phyloP scores from a whole-genome alignment of 495 filamentous ascomycete genomes.

The Mycothermus thermophilus region DNA sequence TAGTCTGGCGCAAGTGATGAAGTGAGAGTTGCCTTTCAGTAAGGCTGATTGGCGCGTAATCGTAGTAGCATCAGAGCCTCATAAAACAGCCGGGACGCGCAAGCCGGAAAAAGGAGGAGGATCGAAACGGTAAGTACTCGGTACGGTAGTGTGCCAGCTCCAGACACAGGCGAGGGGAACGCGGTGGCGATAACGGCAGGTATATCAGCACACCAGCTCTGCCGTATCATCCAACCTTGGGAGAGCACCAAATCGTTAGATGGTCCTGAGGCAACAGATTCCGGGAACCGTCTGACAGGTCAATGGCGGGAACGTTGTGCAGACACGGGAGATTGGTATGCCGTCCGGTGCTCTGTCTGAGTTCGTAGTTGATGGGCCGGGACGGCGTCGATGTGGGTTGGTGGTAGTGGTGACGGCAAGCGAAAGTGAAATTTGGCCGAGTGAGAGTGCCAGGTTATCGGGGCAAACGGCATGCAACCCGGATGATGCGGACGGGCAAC shows the following conservation, averaged over 20 bases:
- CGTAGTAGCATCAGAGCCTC: constrained; percentile 13
- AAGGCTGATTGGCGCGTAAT: constrained; percentile 4
- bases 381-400: background rate
- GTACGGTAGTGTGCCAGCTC: constrained; percentile 3
- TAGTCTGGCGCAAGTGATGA: too few species aligned
- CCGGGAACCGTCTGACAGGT: too few species aligned
- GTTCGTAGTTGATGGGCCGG: too few species aligned
- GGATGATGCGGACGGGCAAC: background rate
- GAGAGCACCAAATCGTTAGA: too few species aligned
- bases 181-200: constrained; percentile 8
- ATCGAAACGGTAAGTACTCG: constrained; percentile 9
- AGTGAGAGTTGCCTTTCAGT: too few species aligned
- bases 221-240: too few species aligned
- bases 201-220: constrained; percentile 9
- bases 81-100: constrained; percentile 12
- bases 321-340: too few species aligned
- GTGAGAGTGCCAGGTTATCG: background rate
- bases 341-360: too few species aligned
- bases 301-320: constrained; percentile 1
- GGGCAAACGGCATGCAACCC: background rate
- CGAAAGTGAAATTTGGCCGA: constrained; percentile 4
- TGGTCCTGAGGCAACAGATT: constrained; percentile 6
- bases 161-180: constrained; percentile 2
- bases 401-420: background rate
- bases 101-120: constrained; percentile 7